phyloP scores from a whole-genome alignment of 768 basidiomycete genomes.

The Tubosaeta sp. region DNA sequence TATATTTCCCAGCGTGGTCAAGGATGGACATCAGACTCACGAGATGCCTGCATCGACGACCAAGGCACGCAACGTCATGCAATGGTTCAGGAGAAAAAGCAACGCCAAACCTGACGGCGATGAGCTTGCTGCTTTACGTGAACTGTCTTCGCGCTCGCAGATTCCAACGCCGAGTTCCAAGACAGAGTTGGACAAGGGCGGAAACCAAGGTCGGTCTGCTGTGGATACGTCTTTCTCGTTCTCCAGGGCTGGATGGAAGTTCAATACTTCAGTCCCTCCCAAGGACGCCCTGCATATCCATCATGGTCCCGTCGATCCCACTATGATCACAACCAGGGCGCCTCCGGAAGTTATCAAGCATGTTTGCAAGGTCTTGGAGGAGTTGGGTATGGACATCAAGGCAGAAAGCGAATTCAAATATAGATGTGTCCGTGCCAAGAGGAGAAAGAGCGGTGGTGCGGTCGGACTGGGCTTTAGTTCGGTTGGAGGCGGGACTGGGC shows the following conservation, averaged over 20 bases:
- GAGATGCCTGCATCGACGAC: conserved; percentile 69
- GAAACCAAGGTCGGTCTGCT: conserved; percentile 20
- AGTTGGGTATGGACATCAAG: conserved; percentile 89
- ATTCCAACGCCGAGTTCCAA: conserved; percentile 28
- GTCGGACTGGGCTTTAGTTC: conserved; percentile 43
- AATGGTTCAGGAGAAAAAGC: conserved; percentile 88
- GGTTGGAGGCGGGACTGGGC: conserved; percentile 37
- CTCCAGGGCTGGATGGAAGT: conserved; percentile 35
- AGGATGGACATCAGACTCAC: conserved; percentile 23
- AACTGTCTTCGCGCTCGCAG: conserved; percentile 27
- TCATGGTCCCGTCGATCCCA: conserved; percentile 89
- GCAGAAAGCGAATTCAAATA: conserved; percentile 89
- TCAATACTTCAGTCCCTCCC: conserved; percentile 27
- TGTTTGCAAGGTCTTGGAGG: conserved; percentile 71
- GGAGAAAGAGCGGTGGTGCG: conserved; percentile 48
- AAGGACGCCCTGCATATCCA: conserved; percentile 71
- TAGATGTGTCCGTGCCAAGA: conserved; percentile 77
- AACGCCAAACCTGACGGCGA: conserved; percentile 37
- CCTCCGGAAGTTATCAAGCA: conserved; percentile 89
- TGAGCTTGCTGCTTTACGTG: conserved; percentile 9
- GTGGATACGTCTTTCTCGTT: conserved; percentile 34
- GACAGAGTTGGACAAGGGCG: conserved; percentile 18
- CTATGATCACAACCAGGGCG: conserved; percentile 76
- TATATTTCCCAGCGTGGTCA: conserved; percentile 24
- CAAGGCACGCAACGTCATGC: conserved; percentile 95